A percentile compares a stretch with the other conserved stretches of the same genome.
Conservation (phyloP, 2,329 filamentous ascomycete genomes). For the Colletotrichum sp. region DNA sequence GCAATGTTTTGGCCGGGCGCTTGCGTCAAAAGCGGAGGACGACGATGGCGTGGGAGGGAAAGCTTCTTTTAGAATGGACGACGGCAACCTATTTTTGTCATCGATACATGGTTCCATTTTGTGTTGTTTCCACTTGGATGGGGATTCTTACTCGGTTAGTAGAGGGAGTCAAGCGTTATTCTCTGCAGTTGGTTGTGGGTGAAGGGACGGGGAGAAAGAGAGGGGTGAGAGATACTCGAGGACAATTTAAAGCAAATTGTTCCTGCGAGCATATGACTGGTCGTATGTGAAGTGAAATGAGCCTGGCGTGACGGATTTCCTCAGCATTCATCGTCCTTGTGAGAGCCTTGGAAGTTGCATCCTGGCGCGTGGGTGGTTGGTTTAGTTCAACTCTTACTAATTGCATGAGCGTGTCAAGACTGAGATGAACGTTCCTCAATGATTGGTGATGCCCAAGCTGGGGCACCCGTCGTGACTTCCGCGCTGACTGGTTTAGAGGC, state of each 20-base stretch:
- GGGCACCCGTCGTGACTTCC: background rate
- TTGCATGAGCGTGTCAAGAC: slow-evolving; percentile 3
- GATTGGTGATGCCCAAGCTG: fast-evolving
- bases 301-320: background rate
- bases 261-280: background rate
- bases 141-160: background rate
- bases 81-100: background rate
- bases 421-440: background rate
- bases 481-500: background rate
- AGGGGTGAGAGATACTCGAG: background rate
- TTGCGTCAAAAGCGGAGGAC: background rate
- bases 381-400: background rate
- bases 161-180: background rate
- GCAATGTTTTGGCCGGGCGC: background rate
- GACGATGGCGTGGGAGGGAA: background rate
- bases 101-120: slow-evolving; percentile 5
- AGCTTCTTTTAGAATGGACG: background rate
- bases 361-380: background rate
- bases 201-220: background rate
- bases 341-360: background rate
- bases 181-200: background rate
- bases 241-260: slow-evolving; percentile 1
- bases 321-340: background rate
- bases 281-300: background rate
- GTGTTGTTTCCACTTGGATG: slow-evolving; percentile 17